A percentile compares a stretch with the other conserved stretches of the same genome.
Conservation (phyloP, 371 early-diverging fungal genomes). For the Mucor velutinosus region DNA sequence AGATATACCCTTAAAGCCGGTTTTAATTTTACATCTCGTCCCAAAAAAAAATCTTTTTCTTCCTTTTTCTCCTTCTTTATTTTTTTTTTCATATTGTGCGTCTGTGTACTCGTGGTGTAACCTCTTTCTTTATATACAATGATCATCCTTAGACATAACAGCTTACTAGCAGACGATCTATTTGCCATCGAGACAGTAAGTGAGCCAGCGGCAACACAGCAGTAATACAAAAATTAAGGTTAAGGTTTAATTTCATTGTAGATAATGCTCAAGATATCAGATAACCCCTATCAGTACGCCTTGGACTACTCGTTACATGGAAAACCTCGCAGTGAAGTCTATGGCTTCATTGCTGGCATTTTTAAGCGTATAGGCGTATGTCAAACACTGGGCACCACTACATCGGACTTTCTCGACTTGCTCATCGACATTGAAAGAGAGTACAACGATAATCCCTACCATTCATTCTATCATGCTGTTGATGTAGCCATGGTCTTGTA, state of each 20-base stretch:
- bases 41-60: not conserved
- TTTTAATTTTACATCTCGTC: not conserved
- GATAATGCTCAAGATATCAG: slow-evolving; percentile 37
- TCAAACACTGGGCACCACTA: slow-evolving; percentile 55
- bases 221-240: not conserved
- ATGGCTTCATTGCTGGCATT: slow-evolving; percentile 70
- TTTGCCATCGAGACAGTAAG: slow-evolving; percentile 28
- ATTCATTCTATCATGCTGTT: slow-evolving; percentile 87
- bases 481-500: slow-evolving; percentile 84
- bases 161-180: slow-evolving; percentile 16
- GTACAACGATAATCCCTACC: slow-evolving; percentile 82
- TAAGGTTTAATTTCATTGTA: slow-evolving; percentile 7
- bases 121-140: slow-evolving; percentile 9
- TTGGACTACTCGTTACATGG: slow-evolving; percentile 67
- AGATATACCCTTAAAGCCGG: not conserved
- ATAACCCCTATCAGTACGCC: slow-evolving; percentile 37
- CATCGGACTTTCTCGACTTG: slow-evolving; percentile 76
- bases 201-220: not conserved
- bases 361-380: slow-evolving; percentile 63
- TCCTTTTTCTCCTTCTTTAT: not conserved
- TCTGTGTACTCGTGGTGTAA: not conserved
- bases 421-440: slow-evolving; percentile 77
- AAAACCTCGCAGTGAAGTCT: slow-evolving; percentile 66
- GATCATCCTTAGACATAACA: slow-evolving; percentile 25
- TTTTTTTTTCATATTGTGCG: not conserved